Evolutionary conservation across 2,329 filamentous ascomycete species (phyloP).

Genomic region (Clonostachys sp.): DNA sequence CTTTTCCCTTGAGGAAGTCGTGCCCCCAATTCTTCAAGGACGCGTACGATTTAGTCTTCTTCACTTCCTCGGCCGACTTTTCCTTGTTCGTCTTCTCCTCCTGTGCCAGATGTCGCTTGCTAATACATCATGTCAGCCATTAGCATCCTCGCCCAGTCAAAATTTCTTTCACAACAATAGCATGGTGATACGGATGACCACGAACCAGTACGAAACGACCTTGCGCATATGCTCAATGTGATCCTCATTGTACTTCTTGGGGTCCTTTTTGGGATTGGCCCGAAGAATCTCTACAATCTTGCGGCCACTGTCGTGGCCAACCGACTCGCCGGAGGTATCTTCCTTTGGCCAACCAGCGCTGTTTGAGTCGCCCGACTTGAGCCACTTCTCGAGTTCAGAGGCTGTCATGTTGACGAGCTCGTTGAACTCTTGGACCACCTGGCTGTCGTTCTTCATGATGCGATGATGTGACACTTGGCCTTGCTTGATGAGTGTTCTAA

Average conservation of each 20-base stretch:
- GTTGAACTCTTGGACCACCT: conserved; percentile 54
- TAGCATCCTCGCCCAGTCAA: neutral
- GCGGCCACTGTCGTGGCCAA: conserved; percentile 60
- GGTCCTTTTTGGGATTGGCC: conserved; percentile 54
- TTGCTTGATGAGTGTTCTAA: too few relatives aligned
- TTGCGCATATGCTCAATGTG: conserved; percentile 55
- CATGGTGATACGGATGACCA: neutral
- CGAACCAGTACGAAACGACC: conserved; percentile 56
- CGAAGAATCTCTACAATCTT: conserved; percentile 60
- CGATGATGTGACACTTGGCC: too few relatives aligned
- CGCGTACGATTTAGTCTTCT: conserved; percentile 48
- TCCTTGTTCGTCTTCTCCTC: conserved; percentile 54
- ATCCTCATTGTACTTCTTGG: conserved; percentile 50
- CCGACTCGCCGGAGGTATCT: conserved; percentile 51
- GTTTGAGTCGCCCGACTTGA: conserved; percentile 52
- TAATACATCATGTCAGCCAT: conserved; percentile 6
- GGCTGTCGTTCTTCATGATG: conserved; percentile 13
- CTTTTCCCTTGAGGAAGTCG: conserved; percentile 39
- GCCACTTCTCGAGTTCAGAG: conserved; percentile 56
- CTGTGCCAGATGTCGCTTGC: conserved; percentile 61
- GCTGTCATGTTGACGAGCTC: conserved; percentile 62
- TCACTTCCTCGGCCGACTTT: conserved; percentile 36
- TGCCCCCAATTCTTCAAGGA: conserved; percentile 61
- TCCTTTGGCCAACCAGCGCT: conserved; percentile 57
- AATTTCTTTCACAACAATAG: neutral